Evolutionary conservation across 2,329 filamentous ascomycete species (phyloP), one percentile per base, ranked within the genome.

Genomic region (Colletotrichum endophyticum): DNA sequence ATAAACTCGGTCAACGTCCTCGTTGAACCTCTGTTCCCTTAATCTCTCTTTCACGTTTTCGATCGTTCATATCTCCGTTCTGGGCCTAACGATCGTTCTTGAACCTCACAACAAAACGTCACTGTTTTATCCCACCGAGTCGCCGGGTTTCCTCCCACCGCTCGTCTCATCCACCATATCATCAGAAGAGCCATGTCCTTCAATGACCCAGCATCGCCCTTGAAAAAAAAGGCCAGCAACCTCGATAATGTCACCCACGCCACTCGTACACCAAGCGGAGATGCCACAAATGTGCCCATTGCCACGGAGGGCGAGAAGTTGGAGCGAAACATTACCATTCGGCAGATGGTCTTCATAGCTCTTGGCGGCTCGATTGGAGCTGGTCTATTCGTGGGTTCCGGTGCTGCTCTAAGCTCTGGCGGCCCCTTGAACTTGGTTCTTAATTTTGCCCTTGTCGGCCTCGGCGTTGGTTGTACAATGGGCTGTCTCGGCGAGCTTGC

Each of bases 361-460:
- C 78, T 85, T 3, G 81, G 82, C 8, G 81, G 83, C 36, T 84
- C 83, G 59, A 85, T 86, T 68, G 84, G 84, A 12, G 84, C 84
- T 11, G 84, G 84, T 3, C 79, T 86, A 2, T 81, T 85, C 57
- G 80, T 85, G 11, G 82, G 81, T 19, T 84, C 83, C 5, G 82
- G 81, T 22, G 78, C 78, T 22, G 82, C 81, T 27, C 79, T 86
- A 15, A 79, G 80, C 22, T 78, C 79, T 19, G 83, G 82, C 22
- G 84, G 84, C 1, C 83, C 84, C 0, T 81, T 77, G 6, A 79
- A 80, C 15, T 79, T 84, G 39, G 76, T 85, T 30, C 62, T 84
- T 61, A 83, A 81, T 64, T 86, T 84, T 73, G 73, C 79, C 32
- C 39, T 84, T 34, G 79, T 83, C 13, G 84, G 84, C 27, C 32